phyloP scores from a whole-genome alignment of 1,284 basidiomycete species.

The Kalmanozyma brasiliensis region DNA sequence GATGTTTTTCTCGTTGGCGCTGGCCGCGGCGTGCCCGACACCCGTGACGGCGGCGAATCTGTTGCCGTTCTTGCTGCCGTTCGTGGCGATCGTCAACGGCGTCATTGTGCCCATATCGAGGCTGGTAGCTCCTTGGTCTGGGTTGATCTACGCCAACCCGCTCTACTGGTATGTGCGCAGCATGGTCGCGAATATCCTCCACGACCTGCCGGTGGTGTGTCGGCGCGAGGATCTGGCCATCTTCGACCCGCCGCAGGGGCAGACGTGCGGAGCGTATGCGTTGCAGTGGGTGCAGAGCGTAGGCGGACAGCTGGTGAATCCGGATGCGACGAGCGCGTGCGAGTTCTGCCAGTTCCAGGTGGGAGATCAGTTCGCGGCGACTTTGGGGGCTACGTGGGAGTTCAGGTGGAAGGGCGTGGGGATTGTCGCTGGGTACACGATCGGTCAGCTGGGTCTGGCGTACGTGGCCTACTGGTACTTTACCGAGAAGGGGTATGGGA shows the following conservation, averaged over 20 bases:
- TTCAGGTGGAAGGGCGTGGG: conserved; percentile 56
- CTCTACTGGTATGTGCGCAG: conserved; percentile 61
- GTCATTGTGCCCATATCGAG: conserved; percentile 59
- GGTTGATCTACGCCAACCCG: conserved; percentile 57
- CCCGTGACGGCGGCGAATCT: conserved; percentile 62
- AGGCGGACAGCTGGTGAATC: conserved; percentile 49
- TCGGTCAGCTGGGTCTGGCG: conserved; percentile 40
- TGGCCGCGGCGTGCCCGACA: conserved; percentile 60
- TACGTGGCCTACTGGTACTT: conserved; percentile 56
- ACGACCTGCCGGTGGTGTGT: conserved; percentile 57
- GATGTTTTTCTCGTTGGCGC: conserved; percentile 59
- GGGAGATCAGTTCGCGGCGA: conserved; percentile 49
- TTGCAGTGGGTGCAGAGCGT: conserved; percentile 43
- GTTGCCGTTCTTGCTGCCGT: conserved; percentile 64
- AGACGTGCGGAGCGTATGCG: conserved; percentile 53
- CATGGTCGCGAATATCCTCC: conserved; percentile 56
- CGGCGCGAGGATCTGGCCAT: conserved; percentile 43
- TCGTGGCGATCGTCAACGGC: conserved; percentile 68
- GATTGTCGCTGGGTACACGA: conserved; percentile 47
- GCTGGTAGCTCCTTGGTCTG: conserved; percentile 56
- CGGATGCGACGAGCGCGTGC: conserved; percentile 31
- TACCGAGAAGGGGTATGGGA: conserved; percentile 42
- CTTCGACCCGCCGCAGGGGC: conserved; percentile 52
- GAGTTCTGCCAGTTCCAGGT: conserved; percentile 50
- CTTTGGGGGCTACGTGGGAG: conserved; percentile 40